Conservation (phyloP, 176 grass and related monocot genomes). For the Oryza australiensis region DNA sequence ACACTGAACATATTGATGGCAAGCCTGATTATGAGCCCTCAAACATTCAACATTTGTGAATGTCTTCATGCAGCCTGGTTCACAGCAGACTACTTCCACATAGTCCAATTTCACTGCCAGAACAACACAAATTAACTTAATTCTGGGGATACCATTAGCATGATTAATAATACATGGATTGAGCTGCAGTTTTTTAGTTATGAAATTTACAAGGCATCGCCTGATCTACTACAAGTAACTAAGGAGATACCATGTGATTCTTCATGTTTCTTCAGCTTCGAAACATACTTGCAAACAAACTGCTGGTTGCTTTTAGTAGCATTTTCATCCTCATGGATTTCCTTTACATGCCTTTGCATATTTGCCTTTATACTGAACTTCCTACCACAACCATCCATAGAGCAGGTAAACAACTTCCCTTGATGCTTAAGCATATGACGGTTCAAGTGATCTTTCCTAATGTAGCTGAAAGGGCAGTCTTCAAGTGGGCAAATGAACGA, state of each 20-base stretch:
- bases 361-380: slow-evolving; percentile 67
- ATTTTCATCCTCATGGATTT: slow-evolving; percentile 45
- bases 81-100: slow-evolving; percentile 62
- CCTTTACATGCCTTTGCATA: slow-evolving; percentile 57
- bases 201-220: not conserved
- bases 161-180: not conserved
- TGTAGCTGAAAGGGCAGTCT: slow-evolving; percentile 64
- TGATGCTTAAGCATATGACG: slow-evolving; percentile 59
- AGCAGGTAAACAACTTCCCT: slow-evolving; percentile 62
- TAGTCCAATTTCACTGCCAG: slow-evolving; percentile 59
- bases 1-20: slow-evolving; percentile 53
- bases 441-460: slow-evolving; percentile 69
- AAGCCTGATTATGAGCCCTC: slow-evolving; percentile 51
- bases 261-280: slow-evolving; percentile 71
- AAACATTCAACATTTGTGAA: slow-evolving; percentile 62
- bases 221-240: not conserved
- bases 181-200: not conserved
- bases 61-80: slow-evolving; percentile 63
- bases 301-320: slow-evolving; percentile 31
- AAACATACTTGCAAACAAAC: slow-evolving; percentile 60
- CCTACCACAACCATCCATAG: slow-evolving; percentile 43
- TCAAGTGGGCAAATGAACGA: slow-evolving; percentile 51
- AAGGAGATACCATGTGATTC: slow-evolving; percentile 59
- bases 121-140: slow-evolving; percentile 1
- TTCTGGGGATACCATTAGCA: not conserved